Percentiles rank a stretch among this genome's conserved stretches.
phyloP scores from a whole-genome alignment of 2,329 filamentous ascomycete genomes.

The Calonectria hongkongensis region DNA sequence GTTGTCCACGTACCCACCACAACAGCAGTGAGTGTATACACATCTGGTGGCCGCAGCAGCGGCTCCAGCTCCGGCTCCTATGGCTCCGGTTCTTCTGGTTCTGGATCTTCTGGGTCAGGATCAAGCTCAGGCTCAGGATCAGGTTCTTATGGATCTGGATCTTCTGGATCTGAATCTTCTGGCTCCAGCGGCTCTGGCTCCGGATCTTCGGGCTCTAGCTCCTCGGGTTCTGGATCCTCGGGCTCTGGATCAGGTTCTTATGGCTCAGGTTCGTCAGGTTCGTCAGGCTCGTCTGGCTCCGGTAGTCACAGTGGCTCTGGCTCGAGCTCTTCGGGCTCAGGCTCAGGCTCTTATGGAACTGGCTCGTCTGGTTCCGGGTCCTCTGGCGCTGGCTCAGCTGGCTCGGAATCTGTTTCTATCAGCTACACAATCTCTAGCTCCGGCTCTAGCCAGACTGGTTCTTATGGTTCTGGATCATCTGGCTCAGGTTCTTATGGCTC shows the following conservation, averaged over 20 bases:
- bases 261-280: background rate
- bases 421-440: background rate
- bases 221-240: background rate
- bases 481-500: background rate
- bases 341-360: background rate
- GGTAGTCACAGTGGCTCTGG: background rate
- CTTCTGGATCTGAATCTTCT: background rate
- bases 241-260: background rate
- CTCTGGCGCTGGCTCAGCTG: background rate
- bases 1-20: background rate
- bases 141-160: background rate
- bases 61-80: background rate
- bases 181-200: background rate
- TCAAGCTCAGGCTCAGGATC: background rate
- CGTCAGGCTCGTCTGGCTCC: background rate
- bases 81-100: background rate
- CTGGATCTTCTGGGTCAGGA: background rate
- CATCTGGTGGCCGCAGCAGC: background rate
- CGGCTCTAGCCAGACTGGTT: background rate
- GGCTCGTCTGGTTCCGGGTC: background rate
- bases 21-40: slow-evolving; percentile 1
- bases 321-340: background rate
- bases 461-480: background rate
- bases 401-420: background rate
- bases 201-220: background rate